phyloP scores from a whole-genome alignment of 192 early-diverging fungal genomes.

The Chytriomyces sp. region DNA sequence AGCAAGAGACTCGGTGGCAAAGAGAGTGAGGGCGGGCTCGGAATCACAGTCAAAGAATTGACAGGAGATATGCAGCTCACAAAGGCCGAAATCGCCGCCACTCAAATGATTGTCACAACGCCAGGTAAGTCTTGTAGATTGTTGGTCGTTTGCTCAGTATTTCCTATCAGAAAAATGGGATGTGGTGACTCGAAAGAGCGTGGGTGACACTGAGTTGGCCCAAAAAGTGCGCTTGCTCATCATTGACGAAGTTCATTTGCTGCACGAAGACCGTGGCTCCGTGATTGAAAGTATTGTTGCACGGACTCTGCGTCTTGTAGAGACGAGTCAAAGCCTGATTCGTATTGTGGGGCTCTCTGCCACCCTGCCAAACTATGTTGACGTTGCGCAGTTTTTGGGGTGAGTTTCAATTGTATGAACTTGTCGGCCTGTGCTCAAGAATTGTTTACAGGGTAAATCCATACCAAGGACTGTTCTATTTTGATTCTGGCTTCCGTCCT shows the following conservation, averaged over 20 bases:
- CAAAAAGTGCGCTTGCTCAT: conserved; percentile 91
- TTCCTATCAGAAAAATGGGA: conserved; percentile 99
- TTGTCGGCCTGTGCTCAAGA: neutral
- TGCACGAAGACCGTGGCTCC: conserved; percentile 95
- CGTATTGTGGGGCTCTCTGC: conserved; percentile 96
- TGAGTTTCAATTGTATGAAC: conserved; percentile 19
- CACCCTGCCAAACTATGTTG: conserved; percentile 96
- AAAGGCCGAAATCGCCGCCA: conserved; percentile 86
- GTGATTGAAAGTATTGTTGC: conserved; percentile 97
- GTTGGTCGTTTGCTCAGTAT: too few species aligned
- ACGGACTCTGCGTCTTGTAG: conserved; percentile 85
- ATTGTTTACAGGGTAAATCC: conserved; percentile 75
- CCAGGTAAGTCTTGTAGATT: too few species aligned
- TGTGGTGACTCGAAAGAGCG: conserved; percentile 95
- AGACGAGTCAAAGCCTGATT: conserved; percentile 92
- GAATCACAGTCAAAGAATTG: conserved; percentile 86
- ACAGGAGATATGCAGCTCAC: conserved; percentile 99
- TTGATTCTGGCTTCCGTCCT: conserved; percentile 93
- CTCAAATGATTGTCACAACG: conserved; percentile 98
- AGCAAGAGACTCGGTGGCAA: conserved; percentile 65
- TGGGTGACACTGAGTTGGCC: conserved; percentile 90
- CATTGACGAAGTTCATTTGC: conserved; percentile 96
- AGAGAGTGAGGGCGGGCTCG: conserved; percentile 66
- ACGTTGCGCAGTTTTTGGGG: conserved; percentile 90
- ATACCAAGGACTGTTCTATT: conserved; percentile 92